phyloP scores from a whole-genome alignment of 1,284 basidiomycete genomes.

The Golubevia pallescens region DNA sequence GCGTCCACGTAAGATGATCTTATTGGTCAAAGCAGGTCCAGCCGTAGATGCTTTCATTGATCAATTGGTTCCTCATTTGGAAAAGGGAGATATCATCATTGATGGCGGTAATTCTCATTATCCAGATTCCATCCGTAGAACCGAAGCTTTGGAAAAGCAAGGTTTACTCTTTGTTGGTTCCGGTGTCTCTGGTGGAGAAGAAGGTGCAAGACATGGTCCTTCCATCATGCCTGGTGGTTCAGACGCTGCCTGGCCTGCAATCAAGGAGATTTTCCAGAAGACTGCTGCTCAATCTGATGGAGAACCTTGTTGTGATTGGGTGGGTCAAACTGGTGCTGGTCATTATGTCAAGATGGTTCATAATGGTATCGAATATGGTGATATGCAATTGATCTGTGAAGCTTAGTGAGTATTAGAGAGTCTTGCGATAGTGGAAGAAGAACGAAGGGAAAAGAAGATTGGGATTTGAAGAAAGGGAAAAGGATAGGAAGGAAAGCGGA shows the following conservation, averaged over 20 bases:
- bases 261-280: conserved; percentile 99
- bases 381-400: conserved; percentile 99
- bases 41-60: conserved; percentile 72
- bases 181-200: conserved; percentile 99
- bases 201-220: conserved; percentile 95
- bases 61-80: conserved; percentile 70
- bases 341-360: conserved; percentile 99
- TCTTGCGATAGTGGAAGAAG: too few species aligned
- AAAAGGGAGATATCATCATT: conserved; percentile 88
- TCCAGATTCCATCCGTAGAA: conserved; percentile 95
- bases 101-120: conserved; percentile 99
- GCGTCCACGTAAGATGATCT: conserved; percentile 79
- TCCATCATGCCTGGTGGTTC: conserved; percentile 99
- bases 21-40: conserved; percentile 80
- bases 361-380: conserved; percentile 90
- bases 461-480: too few species aligned
- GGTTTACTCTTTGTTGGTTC: conserved; percentile 96
- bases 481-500: too few species aligned
- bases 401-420: conserved; percentile 21
- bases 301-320: conserved; percentile 98
- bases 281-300: conserved; percentile 93
- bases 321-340: conserved; percentile 90
- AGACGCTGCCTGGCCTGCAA: conserved; percentile 88
- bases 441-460: too few species aligned
- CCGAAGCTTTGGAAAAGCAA: conserved; percentile 89